Evolutionary conservation across 1,139 yeast genomes (phyloP).

Genomic region (Geotrichum aggregatum): DNA sequence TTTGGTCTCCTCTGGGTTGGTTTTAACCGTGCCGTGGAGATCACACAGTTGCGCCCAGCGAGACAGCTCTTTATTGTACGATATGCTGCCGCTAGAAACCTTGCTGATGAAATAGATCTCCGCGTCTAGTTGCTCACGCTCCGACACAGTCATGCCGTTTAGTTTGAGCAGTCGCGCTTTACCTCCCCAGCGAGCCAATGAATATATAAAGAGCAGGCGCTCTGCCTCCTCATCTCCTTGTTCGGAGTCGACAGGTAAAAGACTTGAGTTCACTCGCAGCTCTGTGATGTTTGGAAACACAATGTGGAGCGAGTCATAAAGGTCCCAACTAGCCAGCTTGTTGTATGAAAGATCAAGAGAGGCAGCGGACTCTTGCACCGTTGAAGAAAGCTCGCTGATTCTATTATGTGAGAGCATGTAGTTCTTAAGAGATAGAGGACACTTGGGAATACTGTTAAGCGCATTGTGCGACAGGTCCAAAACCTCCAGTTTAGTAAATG

Average conservation of each 20-base stretch:
- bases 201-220: slow-evolving; percentile 36
- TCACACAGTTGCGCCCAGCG: slow-evolving; percentile 37
- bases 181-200: slow-evolving; percentile 49
- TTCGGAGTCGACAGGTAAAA: slow-evolving; percentile 40
- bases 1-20: slow-evolving; percentile 8
- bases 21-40: slow-evolving; percentile 33
- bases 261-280: slow-evolving; percentile 52
- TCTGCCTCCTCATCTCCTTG: slow-evolving; percentile 37
- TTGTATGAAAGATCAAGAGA: slow-evolving; percentile 14
- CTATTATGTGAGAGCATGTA: slow-evolving; percentile 31
- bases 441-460: slow-evolving; percentile 39
- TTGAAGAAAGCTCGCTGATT: slow-evolving; percentile 18
- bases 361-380: background rate
- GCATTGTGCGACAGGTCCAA: slow-evolving; percentile 49
- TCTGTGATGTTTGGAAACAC: slow-evolving; percentile 43
- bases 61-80: slow-evolving; percentile 33
- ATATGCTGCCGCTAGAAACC: slow-evolving; percentile 40
- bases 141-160: slow-evolving; percentile 53
- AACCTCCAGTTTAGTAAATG: slow-evolving; percentile 26
- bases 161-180: slow-evolving; percentile 39
- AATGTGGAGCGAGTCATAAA: slow-evolving; percentile 44
- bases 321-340: slow-evolving; percentile 42
- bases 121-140: slow-evolving; percentile 54
- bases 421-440: slow-evolving; percentile 16
- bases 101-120: slow-evolving; percentile 63